Evolutionary conservation across 768 basidiomycete genomes (phyloP), one percentile per base, ranked within the genome.

Genomic region (Tricholoma flavovirens): DNA sequence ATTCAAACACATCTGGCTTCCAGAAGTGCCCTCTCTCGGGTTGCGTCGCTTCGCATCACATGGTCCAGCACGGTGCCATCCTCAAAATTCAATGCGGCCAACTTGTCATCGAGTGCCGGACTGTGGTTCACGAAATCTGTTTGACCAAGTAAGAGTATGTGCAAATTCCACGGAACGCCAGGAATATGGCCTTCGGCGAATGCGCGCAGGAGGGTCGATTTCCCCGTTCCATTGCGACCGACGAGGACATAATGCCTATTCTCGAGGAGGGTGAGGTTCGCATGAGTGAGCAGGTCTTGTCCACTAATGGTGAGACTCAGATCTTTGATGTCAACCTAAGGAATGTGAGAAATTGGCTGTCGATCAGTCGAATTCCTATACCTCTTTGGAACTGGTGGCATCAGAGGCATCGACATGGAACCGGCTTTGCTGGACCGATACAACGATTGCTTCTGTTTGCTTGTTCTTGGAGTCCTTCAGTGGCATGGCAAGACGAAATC

Each of bases 181-280:
- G 81, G 80, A 42, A 83, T 79, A 26, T 74, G 65, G 26, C 73
- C 68, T 17, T 80, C 73, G 2, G 68, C 66, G 22, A 82, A 59
- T 9, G 77, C 77, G 15, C 68, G 68, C 24, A 81, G 60, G 0
- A 80, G 66, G 14, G 62, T 77, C 12, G 78, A 79, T 62, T 83
- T 83, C 9, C 81, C 83, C 15, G 75, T 72, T 2, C 82, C 83
- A 63, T 82, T 82, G 53, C 82, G 71, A 12, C 83, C 84, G 6
- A 83, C 71, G 53, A 87, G 72, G 26, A 74, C 79, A 66, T 82
- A 82, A 22, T 74, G 73, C 3, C 77, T 76, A 9, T 78, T 75
- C 24, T 69, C 69, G 51, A 81, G 79, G 12, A 87, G 64, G 56
- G 75, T 69, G n/a, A 87, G 64, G 54, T 79, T 75, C 1, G 78